A percentile compares a stretch with the other conserved stretches of the same genome.
phyloP scores from a whole-genome alignment of 2,329 filamentous ascomycete genomes.

The Phyllosticta citrichinensis region DNA sequence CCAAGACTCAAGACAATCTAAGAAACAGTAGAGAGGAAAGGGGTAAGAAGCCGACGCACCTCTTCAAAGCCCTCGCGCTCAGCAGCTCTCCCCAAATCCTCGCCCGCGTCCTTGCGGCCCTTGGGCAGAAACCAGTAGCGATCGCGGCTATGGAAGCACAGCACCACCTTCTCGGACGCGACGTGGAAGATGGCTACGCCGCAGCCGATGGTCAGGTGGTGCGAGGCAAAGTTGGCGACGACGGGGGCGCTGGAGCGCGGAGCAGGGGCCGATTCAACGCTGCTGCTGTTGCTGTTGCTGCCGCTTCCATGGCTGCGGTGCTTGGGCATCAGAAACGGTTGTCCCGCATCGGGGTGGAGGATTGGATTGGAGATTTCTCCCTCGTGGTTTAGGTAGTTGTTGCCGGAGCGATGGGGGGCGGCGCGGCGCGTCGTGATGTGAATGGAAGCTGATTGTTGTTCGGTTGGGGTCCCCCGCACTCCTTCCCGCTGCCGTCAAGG shows the following conservation, averaged over 20 bases:
- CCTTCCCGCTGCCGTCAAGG: not conserved
- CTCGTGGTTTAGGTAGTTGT: not conserved
- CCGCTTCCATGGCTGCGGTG: not conserved
- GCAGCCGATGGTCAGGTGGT: conserved; percentile 19
- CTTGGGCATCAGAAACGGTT: not conserved
- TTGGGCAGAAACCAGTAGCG: conserved; percentile 41
- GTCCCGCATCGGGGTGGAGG: not conserved
- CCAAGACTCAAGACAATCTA: too few species aligned
- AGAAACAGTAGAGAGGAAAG: too few species aligned
- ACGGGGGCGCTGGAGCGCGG: not conserved
- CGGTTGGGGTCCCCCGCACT: not conserved
- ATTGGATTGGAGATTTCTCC: not conserved
- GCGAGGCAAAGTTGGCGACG: conserved; percentile 3
- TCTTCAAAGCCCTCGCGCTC: conserved; percentile 43
- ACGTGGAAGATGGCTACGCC: conserved; percentile 44
- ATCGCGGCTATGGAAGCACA: conserved; percentile 35
- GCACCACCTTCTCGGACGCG: conserved; percentile 34
- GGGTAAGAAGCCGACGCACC: conserved; percentile 16
- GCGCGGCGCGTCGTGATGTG: too few species aligned
- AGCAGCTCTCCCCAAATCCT: conserved; percentile 33
- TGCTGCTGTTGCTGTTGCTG: not conserved
- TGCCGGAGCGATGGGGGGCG: not conserved
- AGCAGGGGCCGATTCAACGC: not conserved
- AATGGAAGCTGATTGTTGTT: not conserved
- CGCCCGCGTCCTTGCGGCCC: conserved; percentile 37